Conservation (phyloP, 352 stramenopile species). For the Paralagenidium karlingii region DNA sequence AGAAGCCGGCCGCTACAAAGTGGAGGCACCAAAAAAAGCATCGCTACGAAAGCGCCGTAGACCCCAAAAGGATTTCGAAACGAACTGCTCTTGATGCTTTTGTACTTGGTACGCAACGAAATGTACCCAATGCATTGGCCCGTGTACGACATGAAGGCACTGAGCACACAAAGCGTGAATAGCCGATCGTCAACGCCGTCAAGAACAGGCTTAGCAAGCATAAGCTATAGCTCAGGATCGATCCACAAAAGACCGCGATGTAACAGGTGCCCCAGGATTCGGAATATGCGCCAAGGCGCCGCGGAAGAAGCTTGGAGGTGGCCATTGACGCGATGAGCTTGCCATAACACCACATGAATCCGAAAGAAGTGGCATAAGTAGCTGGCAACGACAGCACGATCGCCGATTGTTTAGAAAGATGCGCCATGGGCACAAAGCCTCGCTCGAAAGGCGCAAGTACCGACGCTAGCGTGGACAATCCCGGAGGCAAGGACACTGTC, state of each 20-base stretch:
- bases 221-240: constrained; percentile 5
- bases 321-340: constrained; percentile 17
- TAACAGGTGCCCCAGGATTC: neutral
- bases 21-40: constrained; percentile 15
- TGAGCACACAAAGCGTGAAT: constrained; percentile 9
- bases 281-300: neutral
- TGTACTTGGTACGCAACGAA: constrained; percentile 10
- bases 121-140: constrained; percentile 18
- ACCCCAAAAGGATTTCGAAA: constrained; percentile 9
- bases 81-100: constrained; percentile 5
- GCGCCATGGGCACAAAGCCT: constrained; percentile 14
- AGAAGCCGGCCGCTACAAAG: constrained; percentile 11
- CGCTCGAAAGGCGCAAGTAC: constrained; percentile 11
- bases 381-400: constrained; percentile 12
- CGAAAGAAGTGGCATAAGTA: constrained; percentile 16
- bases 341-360: constrained; percentile 15
- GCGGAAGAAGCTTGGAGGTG: constrained; percentile 8
- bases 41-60: constrained; percentile 4
- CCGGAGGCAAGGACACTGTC: constrained; percentile 1
- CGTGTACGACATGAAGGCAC: constrained; percentile 10
- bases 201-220: constrained; percentile 12
- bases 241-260: constrained; percentile 1
- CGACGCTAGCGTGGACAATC: neutral
- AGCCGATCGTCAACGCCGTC: constrained; percentile 10
- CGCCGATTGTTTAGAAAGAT: constrained; percentile 8